Evolutionary conservation across 192 early-diverging fungal species (phyloP), one percentile per base, ranked within the genome.

Genomic region (Coemansia asiatica): DNA sequence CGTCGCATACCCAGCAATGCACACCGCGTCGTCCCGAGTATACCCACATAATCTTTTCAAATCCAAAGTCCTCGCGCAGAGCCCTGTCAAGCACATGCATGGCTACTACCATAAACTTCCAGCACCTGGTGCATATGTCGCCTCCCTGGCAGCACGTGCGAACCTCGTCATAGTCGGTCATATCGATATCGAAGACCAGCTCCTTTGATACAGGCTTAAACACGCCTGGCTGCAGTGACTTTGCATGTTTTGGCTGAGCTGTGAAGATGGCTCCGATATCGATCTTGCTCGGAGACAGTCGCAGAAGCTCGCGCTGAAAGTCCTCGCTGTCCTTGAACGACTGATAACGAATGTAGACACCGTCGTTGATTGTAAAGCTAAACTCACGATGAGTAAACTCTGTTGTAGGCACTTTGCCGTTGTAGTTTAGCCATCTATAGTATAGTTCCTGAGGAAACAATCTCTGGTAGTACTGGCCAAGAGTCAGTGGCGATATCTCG

Each of bases 161-260:
- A 48, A 98, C 86, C 31, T 97, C 95, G 75, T 98, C 96, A 67
- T 98, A 98, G 78, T 98, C 97, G 1, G 95, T 96, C 94, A 98
- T 94, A 85, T 98, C 97, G 63, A 98, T 96, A 90, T 98, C 97
- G 85, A 98, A 95, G 28, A 98, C 92, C 40, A 98, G 80, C 70
- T 98, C 97, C 63, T 94, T 90, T 56, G 92, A 83, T 10, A 88
- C 73, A 0, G 97, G 91, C 12, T 83, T 71, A 67, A 96, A 94
- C 8, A 87, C 89, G 5, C 85, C 84, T 1, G 90, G 84, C 35
- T 76, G 70, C 18, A 95, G 74, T 21, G 85, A 84, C 68, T 92
- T 94, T 56, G 89, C 92, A 47, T 97, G 88, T 66, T 88, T 91
- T 18, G 97, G 97, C 67, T 63, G 72, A 15, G 86, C 81, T 60